Evolutionary conservation across 1,139 yeast species (phyloP), one percentile per base, ranked within the genome.

Genomic region (Sugiyamaella castrensis): DNA sequence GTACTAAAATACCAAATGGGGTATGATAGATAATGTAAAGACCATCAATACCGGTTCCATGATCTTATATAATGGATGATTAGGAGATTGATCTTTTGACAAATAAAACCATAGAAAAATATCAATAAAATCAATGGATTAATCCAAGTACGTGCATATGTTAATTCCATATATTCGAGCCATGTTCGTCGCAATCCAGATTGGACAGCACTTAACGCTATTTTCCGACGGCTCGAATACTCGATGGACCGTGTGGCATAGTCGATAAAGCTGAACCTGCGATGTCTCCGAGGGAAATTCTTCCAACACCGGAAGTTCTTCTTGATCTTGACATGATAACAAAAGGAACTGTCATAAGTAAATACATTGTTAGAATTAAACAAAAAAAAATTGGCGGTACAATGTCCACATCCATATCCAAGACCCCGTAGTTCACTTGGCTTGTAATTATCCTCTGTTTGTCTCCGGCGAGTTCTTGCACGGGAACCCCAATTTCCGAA

Each of bases 1-100:
- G 97, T 92, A 65, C 86, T 77, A 68, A 92, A 92, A 65, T 75
- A 84, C 98, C 98, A 91, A 56, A 92, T 67, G 43, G 95, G 95
- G 85, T 77, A 45, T 77, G 73, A 58, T 76, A 75, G 98, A 92
- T 91, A 58, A 92, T 86, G 74, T 82, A 89, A 52, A 92, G 72
- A 1, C 98, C 99, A 56, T 34, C 47, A 15, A 40, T 42, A n/a
- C 42, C 41, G 12, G 57, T 46, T 46, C 77, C 80, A 31, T 72
- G 67, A 87, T 83, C 64, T 75, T 75, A 60, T 80, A 80, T 52
- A 91, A 71, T 29, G 81, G 76, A 65, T 87, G 88, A 24, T 78
- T 62, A 36, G 71, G 68, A 0, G 87, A 73, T 51, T 71, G 73
- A 54, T 79, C 76, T 2, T 54, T 75, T 16, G 52, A 50, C 31